A percentile compares a stretch with the other conserved stretches of the same genome.
Evolutionary conservation across 2,329 filamentous ascomycete genomes (phyloP).

Genomic region (Calonectria henricotiae): DNA sequence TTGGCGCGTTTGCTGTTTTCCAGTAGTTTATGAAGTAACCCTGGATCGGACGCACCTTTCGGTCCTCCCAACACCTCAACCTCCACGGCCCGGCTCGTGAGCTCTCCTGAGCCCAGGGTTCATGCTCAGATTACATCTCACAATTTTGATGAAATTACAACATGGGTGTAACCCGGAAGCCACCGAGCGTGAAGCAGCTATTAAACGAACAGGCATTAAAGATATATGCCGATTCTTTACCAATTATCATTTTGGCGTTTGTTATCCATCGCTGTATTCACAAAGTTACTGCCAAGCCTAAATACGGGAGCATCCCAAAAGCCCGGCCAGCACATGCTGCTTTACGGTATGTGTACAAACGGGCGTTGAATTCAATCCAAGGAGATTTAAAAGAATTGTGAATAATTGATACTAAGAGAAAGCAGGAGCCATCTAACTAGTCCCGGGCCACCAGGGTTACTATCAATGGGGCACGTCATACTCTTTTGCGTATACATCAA

Average conservation of each 20-base stretch:
- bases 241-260: not conserved
- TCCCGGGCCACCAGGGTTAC: not conserved
- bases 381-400: not conserved
- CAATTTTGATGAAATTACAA: not conserved
- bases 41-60: too few species aligned
- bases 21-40: too few species aligned
- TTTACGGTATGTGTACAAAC: not conserved
- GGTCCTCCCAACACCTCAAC: too few species aligned
- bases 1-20: not conserved
- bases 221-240: not conserved
- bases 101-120: not conserved
- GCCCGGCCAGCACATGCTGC: not conserved
- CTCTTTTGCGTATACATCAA: conserved; percentile 7
- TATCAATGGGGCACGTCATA: not conserved
- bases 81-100: too few species aligned
- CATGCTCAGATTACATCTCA: not conserved
- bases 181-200: conserved; percentile 18
- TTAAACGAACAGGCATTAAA: conserved; percentile 9
- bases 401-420: not conserved
- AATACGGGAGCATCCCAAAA: not conserved
- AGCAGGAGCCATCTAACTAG: not conserved
- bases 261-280: not conserved
- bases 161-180: conserved; percentile 1
- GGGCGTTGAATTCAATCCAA: not conserved
- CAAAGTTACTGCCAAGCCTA: not conserved